phyloP scores from a whole-genome alignment of 306 rosid species.

The Trifolium subterraneum region DNA sequence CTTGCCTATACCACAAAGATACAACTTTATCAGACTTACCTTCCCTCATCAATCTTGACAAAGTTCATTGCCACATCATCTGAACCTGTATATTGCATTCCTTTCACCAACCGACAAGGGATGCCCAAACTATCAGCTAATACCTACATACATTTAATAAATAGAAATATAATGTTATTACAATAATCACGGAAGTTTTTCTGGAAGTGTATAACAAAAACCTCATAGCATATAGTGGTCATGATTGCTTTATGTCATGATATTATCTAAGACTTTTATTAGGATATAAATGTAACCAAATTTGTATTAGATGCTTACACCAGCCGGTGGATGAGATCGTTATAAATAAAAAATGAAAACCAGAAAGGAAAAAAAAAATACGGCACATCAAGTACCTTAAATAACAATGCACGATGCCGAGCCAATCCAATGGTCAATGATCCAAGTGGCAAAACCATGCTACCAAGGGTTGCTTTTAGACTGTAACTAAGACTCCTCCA shows the following conservation, averaged over 20 bases:
- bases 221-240: not conserved
- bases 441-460: conserved; percentile 98
- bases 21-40: conserved; percentile 58
- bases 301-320: conserved; percentile 25
- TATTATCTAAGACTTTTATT: not conserved
- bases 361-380: conserved; percentile 27
- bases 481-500: conserved; percentile 78
- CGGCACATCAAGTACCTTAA: conserved; percentile 67
- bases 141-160: conserved; percentile 60
- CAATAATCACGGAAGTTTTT: conserved; percentile 9
- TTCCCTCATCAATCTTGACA: conserved; percentile 82
- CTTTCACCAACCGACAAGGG: conserved; percentile 92
- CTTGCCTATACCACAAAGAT: conserved; percentile 35
- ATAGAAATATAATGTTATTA: conserved; percentile 21
- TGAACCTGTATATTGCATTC: conserved; percentile 90
- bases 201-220: not conserved
- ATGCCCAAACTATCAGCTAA: conserved; percentile 90
- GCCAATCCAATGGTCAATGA: conserved; percentile 92
- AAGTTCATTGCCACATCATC: conserved; percentile 91
- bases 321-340: conserved; percentile 14
- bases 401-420: conserved; percentile 95
- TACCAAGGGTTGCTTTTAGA: conserved; percentile 88
- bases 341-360: conserved; percentile 36
- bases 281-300: not conserved
- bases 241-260: conserved; percentile 26